Evolutionary conservation across 441 rosid genomes (phyloP), one percentile per base, ranked within the genome.

Genomic region (Biscutella laevigata): DNA sequence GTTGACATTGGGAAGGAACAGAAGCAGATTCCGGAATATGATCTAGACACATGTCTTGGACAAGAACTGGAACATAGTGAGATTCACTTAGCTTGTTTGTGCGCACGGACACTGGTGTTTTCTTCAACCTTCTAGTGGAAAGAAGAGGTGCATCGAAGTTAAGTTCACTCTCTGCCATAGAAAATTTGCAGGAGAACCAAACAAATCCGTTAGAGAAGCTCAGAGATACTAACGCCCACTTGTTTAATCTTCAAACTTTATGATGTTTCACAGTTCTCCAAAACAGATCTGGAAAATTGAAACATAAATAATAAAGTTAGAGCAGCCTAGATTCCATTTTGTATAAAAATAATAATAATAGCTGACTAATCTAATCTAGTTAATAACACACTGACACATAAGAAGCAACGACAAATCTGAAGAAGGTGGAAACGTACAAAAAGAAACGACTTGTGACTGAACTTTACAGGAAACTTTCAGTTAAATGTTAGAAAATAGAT

Each of bases 131-230:
- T 75, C 91, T 72, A 70, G 77, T 86, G 2, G 96, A 88, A 30
- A 88, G 57, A 58, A 83, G 84, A 1, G 95, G 91, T 10, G 78
- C 78, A 67, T 80, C 73, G 38, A 83, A 68, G 69, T 90, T 80
- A 74, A 87, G 71, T 53, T 62, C 78, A 61, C 74, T 79, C 38
- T 80, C 95, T 52, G 61, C 88, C 96, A 91, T 87, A n/a, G n/a
- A n/a, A n/a, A n/a, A n/a, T n/a, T n/a, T n/a, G n/a, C n/a, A n/a
- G n/a, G n/a, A 37, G 41, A 44, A 51, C 37, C 44, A 44, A 36
- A 27, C 44, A 58, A 57, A 28, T 40, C 41, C 53, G 47, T 57
- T 58, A 64, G 34, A 29, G n/a, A 12, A 55, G 38, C 38, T 55
- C 45, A 57, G 53, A 28, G 28, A 56, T n/a, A n/a, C n/a, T n/a